Percentiles rank a stretch among this genome's conserved stretches.
Evolutionary conservation across 495 filamentous ascomycete species (phyloP).

Genomic region (Aspergillus biplanus): DNA sequence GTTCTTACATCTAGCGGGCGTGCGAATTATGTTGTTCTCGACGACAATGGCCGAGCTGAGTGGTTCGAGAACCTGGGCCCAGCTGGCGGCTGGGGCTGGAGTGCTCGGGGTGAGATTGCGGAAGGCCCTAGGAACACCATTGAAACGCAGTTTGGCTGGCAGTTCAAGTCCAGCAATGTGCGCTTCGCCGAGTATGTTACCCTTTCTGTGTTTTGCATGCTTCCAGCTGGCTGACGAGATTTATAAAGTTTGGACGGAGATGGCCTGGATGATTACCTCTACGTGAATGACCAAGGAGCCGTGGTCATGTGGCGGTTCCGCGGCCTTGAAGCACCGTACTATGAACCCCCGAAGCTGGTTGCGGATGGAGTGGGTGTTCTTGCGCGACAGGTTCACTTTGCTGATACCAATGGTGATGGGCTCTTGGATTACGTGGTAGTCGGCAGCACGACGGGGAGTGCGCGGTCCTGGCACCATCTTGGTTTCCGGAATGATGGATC

Average conservation of each 20-base stretch:
- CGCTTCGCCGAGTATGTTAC: constrained; percentile 3
- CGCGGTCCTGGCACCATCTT: constrained; percentile 7
- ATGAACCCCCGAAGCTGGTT: background rate
- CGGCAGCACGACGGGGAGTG: background rate
- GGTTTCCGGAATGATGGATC: constrained; percentile 8
- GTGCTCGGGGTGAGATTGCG: background rate
- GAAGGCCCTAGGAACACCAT: constrained; percentile 4
- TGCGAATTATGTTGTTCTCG: constrained; percentile 5
- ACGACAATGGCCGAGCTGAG: background rate
- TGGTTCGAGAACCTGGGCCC: constrained; percentile 6
- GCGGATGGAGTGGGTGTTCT: constrained; percentile 5
- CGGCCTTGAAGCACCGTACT: background rate
- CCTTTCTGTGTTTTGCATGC: background rate
- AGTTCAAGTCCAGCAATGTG: background rate
- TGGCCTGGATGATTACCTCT: constrained; percentile 4
- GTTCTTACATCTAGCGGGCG: background rate
- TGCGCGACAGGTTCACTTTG: background rate
- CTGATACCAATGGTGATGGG: constrained; percentile 5
- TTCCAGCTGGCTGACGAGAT: constrained; percentile 1
- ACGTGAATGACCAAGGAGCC: constrained; percentile 6
- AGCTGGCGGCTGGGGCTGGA: constrained; percentile 2
- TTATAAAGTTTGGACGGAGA: constrained; percentile 4
- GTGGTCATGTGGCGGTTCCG: constrained; percentile 1
- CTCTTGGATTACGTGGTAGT: constrained; percentile 9
- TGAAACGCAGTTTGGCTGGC: background rate